Conservation (phyloP, 305 asterid species). For the Petunia hybrid region DNA sequence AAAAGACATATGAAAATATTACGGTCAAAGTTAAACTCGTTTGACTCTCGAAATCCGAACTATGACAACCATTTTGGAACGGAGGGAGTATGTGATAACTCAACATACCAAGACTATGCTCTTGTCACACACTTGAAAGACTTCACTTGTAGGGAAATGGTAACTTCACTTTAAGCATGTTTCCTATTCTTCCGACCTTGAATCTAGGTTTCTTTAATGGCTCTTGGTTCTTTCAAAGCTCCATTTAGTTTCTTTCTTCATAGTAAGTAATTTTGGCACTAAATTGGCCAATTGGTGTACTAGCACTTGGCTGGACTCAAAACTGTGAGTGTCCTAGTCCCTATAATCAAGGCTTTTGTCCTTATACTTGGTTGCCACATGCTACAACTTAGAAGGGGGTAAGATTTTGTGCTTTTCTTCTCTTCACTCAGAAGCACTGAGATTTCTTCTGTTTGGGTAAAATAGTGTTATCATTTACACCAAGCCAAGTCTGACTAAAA, state of each 20-base stretch:
- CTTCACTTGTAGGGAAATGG: too few relatives aligned
- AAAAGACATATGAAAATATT: too few relatives aligned
- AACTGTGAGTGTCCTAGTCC: constrained; percentile 17
- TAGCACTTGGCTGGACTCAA: constrained; percentile 5
- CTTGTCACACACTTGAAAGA: too few relatives aligned
- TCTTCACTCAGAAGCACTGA: neutral
- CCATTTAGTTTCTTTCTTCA: neutral
- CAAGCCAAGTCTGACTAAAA: neutral
- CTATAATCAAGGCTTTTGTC: neutral
- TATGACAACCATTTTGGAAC: too few relatives aligned
- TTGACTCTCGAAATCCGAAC: too few relatives aligned
- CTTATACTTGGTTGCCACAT: neutral
- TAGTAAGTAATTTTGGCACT: constrained; percentile 8
- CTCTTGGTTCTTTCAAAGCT: neutral
- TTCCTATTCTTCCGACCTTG: neutral
- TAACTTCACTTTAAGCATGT: neutral
- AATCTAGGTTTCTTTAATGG: neutral
- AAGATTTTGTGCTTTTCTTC: neutral
- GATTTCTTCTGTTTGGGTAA: constrained; percentile 4
- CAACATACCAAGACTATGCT: neutral
- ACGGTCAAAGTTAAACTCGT: too few relatives aligned
- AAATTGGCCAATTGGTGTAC: neutral
- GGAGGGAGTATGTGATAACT: too few relatives aligned
- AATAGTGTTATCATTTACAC: neutral
- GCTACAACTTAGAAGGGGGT: neutral